Evolutionary conservation across 1,139 yeast species (phyloP), one percentile per base, ranked within the genome.

Genomic region (Debaryomycetaceae sp.): DNA sequence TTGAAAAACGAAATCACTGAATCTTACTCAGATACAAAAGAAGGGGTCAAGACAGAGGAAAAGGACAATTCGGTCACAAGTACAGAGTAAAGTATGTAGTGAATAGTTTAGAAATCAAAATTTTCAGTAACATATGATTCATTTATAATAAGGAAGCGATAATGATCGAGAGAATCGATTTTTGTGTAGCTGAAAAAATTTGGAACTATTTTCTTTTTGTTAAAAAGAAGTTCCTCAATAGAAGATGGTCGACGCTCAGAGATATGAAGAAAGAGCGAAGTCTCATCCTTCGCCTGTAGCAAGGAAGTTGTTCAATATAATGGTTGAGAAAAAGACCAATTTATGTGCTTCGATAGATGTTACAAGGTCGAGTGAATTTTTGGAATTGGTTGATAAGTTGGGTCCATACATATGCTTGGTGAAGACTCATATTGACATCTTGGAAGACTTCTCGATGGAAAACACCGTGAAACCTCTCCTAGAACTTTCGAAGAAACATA

Each of bases 331-430:
- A 65, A 72, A 88, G 63, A 80, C 97, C 47, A 95, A 93, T 58
- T 76, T 95, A 48, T 95, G 99, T 72, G 98, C 98, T 17, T 90
- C 98, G n/a, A 80, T 91, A 22, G 99, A 95, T 63, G 95, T 93
- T 20, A 78, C 80, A 48, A 81, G 87, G 36, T 89, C 97, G 5
- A 60, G 62, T 6, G 97, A 91, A 58, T 77, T 95, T 46, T 73
- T 95, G 44, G 58, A 60, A 2, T 75, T 93, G 45, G 77, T 87
- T 34, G 97, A 91, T 48, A 75, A 75, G 47, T 74, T 93, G 44
- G 99, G 98, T 0, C 99, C 99, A 6, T 83, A 80, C 63, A 87
- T 95, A 46, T 93, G 97, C 66, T 71, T 93, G 45, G 89, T 90
- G 42, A 95, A 95, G 71, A 90, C 98, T 5, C 99, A 95, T 62